These are phyloP conservation scores for Amborella trichopoda DNA, from an alignment of 164 flowering plant genomes.

Conservation along the genomic window DNA sequence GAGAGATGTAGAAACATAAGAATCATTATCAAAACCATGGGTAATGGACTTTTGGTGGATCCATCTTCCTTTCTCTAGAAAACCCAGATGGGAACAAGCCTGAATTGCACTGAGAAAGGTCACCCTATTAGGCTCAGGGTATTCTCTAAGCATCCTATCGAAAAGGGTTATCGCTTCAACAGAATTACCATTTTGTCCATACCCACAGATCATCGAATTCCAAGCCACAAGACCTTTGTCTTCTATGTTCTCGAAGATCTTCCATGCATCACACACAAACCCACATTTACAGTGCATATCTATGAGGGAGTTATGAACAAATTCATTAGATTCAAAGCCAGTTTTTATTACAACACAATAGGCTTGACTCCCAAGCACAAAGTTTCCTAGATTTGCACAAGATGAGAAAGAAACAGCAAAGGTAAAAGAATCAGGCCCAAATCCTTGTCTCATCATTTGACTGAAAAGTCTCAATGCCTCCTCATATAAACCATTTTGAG, in stretches of 20 bases:
- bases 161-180: slow-evolving; percentile 47
- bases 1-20: slow-evolving; percentile 43
- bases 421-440: slow-evolving; percentile 50
- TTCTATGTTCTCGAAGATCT: slow-evolving; percentile 21
- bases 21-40: slow-evolving; percentile 31
- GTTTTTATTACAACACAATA: slow-evolving; percentile 41
- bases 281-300: slow-evolving; percentile 76
- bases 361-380: slow-evolving; percentile 42
- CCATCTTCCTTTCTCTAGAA: slow-evolving; percentile 64
- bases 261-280: slow-evolving; percentile 29
- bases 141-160: slow-evolving; percentile 36
- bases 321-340: slow-evolving; percentile 31
- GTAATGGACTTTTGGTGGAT: slow-evolving; percentile 59
- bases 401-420: slow-evolving; percentile 53
- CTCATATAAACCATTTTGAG: slow-evolving; percentile 26
- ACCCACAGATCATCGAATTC: slow-evolving; percentile 71
- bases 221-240: slow-evolving; percentile 44
- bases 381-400: slow-evolving; percentile 30
- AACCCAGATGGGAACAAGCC: slow-evolving; percentile 64
- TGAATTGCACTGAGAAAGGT: slow-evolving; percentile 53
- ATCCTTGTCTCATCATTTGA: slow-evolving; percentile 29
- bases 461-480: slow-evolving; percentile 35
- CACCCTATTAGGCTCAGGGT: slow-evolving; percentile 37
- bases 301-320: slow-evolving; percentile 53
- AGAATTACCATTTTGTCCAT: slow-evolving; percentile 51